Evolutionary conservation across 148 eudicot species (phyloP).

Genomic region (Diospyros lotus): DNA sequence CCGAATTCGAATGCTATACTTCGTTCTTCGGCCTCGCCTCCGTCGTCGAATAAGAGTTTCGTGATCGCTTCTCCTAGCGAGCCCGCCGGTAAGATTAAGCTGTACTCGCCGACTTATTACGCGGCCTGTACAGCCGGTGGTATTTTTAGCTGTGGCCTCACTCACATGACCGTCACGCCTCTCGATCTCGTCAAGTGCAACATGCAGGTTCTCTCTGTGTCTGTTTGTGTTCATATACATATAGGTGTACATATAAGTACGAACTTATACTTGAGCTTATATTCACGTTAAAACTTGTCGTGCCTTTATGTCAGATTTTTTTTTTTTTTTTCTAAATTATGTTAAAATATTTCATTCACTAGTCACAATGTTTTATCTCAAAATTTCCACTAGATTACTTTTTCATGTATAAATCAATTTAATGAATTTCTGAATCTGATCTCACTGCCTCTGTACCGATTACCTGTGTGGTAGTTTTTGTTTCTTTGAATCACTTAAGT

Average conservation of each 20-base stretch:
- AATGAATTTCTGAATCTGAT: too few relatives aligned
- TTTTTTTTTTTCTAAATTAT: too few relatives aligned
- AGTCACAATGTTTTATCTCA: too few relatives aligned
- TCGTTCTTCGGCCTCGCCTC: background rate
- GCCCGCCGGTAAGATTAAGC: background rate
- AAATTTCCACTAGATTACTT: too few relatives aligned
- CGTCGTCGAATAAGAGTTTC: slow-evolving; percentile 2
- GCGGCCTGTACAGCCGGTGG: background rate
- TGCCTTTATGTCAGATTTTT: too few relatives aligned
- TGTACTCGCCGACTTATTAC: background rate
- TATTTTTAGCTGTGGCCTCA: slow-evolving; percentile 6
- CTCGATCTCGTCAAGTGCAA: slow-evolving; percentile 11
- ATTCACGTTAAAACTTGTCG: too few relatives aligned
- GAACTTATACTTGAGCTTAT: too few relatives aligned
- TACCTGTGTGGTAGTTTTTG: too few relatives aligned
- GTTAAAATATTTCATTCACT: too few relatives aligned
- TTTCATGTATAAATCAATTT: too few relatives aligned
- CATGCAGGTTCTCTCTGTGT: background rate
- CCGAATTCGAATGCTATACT: background rate
- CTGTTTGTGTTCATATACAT: background rate
- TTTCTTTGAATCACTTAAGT: too few relatives aligned
- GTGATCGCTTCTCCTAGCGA: slow-evolving; percentile 2
- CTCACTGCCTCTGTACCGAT: too few relatives aligned
- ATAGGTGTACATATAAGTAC: background rate
- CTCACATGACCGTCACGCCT: slow-evolving; percentile 1